Percentiles rank a stretch among this genome's conserved stretches.
Conservation (phyloP, 2,329 filamentous ascomycete genomes). For the Hypoxylon sp. region DNA sequence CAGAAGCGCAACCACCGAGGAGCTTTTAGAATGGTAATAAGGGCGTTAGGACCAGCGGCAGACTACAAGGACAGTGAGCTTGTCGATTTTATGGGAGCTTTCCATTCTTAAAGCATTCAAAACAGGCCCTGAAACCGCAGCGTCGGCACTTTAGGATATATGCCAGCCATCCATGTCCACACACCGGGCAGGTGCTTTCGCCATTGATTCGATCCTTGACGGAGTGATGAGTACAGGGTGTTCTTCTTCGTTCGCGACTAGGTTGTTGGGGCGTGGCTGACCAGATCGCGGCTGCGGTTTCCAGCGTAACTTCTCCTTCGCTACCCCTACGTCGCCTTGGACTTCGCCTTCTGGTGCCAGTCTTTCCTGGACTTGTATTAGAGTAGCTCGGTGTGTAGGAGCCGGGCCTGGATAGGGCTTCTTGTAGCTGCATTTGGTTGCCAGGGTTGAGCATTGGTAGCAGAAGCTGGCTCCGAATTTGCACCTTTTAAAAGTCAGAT, state of each 20-base stretch:
- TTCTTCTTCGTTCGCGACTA: not conserved
- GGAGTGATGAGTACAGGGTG: not conserved
- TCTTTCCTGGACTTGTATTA: too few species aligned
- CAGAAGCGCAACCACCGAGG: too few species aligned
- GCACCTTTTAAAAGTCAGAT: not conserved
- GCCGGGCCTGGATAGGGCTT: not conserved
- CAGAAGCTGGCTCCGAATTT: constrained; percentile 1
- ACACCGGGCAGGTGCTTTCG: not conserved
- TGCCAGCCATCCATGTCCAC: not conserved
- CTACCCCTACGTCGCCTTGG: too few species aligned
- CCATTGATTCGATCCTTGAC: not conserved
- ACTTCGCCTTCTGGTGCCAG: too few species aligned
- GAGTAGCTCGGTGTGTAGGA: not conserved
- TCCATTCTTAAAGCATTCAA: not conserved
- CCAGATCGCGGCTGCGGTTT: too few species aligned
- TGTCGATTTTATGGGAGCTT: not conserved
- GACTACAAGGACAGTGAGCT: too few species aligned
- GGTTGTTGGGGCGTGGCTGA: not conserved
- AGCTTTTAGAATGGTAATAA: not conserved
- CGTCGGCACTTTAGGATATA: not conserved
- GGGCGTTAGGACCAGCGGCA: too few species aligned
- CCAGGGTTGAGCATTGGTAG: constrained; percentile 1
- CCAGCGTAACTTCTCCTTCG: too few species aligned
- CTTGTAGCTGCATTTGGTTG: not conserved
- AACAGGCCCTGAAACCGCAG: not conserved